Evolutionary conservation across 2,329 filamentous ascomycete genomes (phyloP).

Genomic region (Talaromyces rugulosus): DNA sequence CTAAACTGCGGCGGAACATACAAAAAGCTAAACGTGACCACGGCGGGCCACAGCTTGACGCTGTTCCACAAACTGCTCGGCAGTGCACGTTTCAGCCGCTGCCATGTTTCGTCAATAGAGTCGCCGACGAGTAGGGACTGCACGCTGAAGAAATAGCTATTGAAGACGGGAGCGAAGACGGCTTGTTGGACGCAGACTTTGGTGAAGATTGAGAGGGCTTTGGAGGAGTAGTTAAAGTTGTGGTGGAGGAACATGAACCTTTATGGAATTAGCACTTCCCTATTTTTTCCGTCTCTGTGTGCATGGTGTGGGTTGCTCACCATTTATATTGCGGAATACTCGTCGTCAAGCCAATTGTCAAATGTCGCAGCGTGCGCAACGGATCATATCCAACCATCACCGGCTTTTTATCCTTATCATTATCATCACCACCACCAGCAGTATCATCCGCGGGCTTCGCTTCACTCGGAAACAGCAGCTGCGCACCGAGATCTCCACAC

Average conservation of each 20-base stretch:
- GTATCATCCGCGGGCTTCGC: slow-evolving; percentile 20
- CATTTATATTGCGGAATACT: slow-evolving; percentile 79
- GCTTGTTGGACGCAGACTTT: slow-evolving; percentile 80
- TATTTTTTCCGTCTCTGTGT: background rate
- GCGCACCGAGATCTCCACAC: slow-evolving; percentile 71
- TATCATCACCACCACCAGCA: background rate
- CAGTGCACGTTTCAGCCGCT: slow-evolving; percentile 70
- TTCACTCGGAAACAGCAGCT: slow-evolving; percentile 55
- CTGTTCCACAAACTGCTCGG: slow-evolving; percentile 73
- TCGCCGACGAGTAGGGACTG: slow-evolving; percentile 73
- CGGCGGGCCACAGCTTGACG: slow-evolving; percentile 81
- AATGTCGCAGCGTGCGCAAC: slow-evolving; percentile 63
- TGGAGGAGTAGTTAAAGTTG: slow-evolving; percentile 79
- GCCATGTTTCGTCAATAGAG: slow-evolving; percentile 58
- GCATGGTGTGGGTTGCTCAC: slow-evolving; percentile 45
- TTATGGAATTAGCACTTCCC: too few species aligned
- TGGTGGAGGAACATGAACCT: slow-evolving; percentile 77
- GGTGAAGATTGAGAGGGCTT: slow-evolving; percentile 63
- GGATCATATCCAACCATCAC: slow-evolving; percentile 59
- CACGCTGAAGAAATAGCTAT: slow-evolving; percentile 75
- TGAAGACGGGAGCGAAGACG: slow-evolving; percentile 78
- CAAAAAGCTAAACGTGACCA: slow-evolving; percentile 83
- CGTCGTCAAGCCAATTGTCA: slow-evolving; percentile 68
- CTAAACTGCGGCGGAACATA: slow-evolving; percentile 76
- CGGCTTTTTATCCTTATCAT: slow-evolving; percentile 29